Evolutionary conservation across 768 basidiomycete species (phyloP), one percentile per base, ranked within the genome.

Genomic region (Serendipita vermifera): DNA sequence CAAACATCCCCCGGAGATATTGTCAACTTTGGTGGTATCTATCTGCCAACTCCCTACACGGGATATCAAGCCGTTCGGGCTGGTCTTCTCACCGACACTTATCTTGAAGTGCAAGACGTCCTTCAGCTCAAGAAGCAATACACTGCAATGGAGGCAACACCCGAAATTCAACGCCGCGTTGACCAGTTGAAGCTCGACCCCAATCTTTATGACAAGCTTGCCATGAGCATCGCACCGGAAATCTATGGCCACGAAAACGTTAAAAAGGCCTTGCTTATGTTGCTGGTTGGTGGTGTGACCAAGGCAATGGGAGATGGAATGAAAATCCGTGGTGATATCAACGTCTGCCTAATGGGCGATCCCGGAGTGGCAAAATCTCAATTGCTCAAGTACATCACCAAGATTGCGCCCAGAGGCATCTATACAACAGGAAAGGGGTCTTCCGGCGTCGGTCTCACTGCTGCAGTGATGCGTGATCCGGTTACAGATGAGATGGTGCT

Each of bases 401-500:
- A 99, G 68, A 85, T 99, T 61, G 96, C 96, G 2, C 96, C 96
- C 24, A 79, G 96, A 62, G 96, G 96, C 20, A 84, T 99, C 22
- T 98, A 99, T 66, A 99, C 96, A 9, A 99, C 96, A 3, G 96
- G 96, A 59, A 90, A 93, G 68, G 96, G 96, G 62, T 97, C 94
- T 3, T 98, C 94, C 1, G 96, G 96, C 17, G 96, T 99, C 48
- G 96, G 96, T 79, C 75, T 99, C 41, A 99, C 96, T 1, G 96
- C 96, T 9, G 96, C 96, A 17, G 96, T 99, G 54, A 97, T 99
- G 92, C 79, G 93, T 40, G 96, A 99, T 66, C 96, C 96, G 3
- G 96, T 98, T 20, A 98, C 96, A 3, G 96, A 98, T 66, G 96
- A 99, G 71, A 97, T 99, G 88, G 96, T 99, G 33, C 75, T 98